phyloP scores from a whole-genome alignment of 2,329 filamentous ascomycete genomes.

The Pseudofabraea citricarpa region DNA sequence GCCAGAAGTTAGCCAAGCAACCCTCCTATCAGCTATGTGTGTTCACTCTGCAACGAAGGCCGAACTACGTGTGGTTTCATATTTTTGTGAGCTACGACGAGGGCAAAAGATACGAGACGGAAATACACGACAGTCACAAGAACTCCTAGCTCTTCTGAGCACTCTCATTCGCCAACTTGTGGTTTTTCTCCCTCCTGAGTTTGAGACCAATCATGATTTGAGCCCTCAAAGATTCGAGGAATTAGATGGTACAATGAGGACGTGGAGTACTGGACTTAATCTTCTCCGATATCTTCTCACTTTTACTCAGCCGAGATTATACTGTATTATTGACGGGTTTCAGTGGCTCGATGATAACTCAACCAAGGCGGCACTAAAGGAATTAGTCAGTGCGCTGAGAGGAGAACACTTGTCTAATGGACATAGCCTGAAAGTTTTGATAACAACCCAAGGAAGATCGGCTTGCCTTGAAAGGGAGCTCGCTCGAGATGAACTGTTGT shows the following conservation, averaged over 20 bases:
- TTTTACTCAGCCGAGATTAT: slow-evolving; percentile 1
- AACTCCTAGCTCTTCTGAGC: slow-evolving; percentile 2
- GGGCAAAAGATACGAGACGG: background rate
- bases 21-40: slow-evolving; percentile 5
- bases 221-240: background rate
- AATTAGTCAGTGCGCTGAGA: background rate
- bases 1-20: slow-evolving; percentile 3
- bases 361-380: background rate
- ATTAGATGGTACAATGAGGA: background rate
- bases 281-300: background rate
- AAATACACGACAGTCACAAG: slow-evolving; percentile 3
- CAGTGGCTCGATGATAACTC: slow-evolving; percentile 4
- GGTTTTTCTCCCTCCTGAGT: slow-evolving; percentile 3
- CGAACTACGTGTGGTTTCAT: slow-evolving; percentile 4
- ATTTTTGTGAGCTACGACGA: slow-evolving; percentile 6
- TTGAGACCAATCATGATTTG: slow-evolving; percentile 3
- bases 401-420: background rate
- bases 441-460: slow-evolving; percentile 2
- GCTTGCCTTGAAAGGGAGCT: background rate
- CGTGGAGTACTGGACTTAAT: background rate
- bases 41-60: slow-evolving; percentile 1
- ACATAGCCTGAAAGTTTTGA: slow-evolving; percentile 1
- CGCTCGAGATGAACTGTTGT: background rate
- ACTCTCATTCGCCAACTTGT: slow-evolving; percentile 5
- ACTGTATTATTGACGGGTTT: slow-evolving; percentile 7